Evolutionary conservation across 129 eudicot species (phyloP).

Genomic region (Pulicaria dysenterica): DNA sequence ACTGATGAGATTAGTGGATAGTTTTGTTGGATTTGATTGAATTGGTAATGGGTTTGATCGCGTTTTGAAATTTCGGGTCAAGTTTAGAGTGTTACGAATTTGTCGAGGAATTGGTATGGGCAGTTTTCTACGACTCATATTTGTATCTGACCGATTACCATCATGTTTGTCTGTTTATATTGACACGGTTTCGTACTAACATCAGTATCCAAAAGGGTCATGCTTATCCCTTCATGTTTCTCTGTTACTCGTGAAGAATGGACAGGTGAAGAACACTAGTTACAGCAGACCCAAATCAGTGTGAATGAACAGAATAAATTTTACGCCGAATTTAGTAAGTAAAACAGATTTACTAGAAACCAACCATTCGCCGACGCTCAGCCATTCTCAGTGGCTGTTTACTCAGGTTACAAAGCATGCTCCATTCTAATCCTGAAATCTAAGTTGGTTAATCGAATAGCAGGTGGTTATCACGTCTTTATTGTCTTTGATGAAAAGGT

Average conservation of each 20-base stretch:
- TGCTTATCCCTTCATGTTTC: too few species aligned
- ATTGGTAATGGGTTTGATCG: conserved; percentile 50
- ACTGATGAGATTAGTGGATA: conserved; percentile 72
- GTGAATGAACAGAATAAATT: background rate
- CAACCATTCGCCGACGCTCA: too few species aligned
- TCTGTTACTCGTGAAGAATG: too few species aligned
- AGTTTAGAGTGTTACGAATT: conserved; percentile 37
- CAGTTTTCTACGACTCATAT: conserved; percentile 42
- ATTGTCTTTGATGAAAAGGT: too few species aligned
- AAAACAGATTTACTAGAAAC: too few species aligned
- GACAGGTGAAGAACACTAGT: background rate
- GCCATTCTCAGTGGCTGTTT: too few species aligned
- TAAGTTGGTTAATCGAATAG: too few species aligned
- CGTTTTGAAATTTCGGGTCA: conserved; percentile 23
- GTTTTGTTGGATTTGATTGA: conserved; percentile 47
- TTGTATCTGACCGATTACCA: background rate
- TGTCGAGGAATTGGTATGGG: conserved; percentile 43
- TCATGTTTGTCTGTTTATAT: background rate
- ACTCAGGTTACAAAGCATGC: too few species aligned
- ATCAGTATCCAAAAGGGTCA: too few species aligned
- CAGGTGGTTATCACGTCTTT: too few species aligned
- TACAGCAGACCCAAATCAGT: background rate
- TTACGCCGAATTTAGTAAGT: background rate
- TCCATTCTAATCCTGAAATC: too few species aligned
- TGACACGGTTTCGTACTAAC: too few species aligned